Percentiles rank a stretch among this genome's conserved stretches.
These are phyloP conservation scores for Crithidia expoeki DNA, from an alignment of 208 protist genomes.

Conservation along the genomic window DNA sequence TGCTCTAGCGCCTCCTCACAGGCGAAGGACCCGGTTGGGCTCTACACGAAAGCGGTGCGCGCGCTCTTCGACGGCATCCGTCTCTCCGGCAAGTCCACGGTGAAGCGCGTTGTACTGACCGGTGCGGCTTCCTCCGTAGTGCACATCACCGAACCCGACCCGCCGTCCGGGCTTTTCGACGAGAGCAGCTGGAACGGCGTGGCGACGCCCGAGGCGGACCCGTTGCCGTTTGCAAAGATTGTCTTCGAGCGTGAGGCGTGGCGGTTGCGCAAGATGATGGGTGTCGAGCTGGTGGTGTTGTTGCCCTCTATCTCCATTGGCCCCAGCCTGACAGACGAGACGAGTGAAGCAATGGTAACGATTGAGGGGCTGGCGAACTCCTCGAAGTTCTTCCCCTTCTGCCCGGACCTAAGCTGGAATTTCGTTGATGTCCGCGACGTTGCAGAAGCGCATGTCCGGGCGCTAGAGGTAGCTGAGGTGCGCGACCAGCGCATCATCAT, in stretches of 20 bases:
- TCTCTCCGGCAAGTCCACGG: conserved; percentile 70
- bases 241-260: conserved; percentile 91
- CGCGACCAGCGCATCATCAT: conserved; percentile 88
- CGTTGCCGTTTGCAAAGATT: conserved; percentile 80
- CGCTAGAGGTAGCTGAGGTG: conserved; percentile 70
- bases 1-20: conserved; percentile 47
- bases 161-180: conserved; percentile 70
- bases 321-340: conserved; percentile 81
- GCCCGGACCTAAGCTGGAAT: conserved; percentile 88
- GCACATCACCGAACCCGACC: conserved; percentile 72
- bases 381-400: conserved; percentile 77
- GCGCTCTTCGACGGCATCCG: conserved; percentile 90
- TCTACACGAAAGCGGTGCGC: conserved; percentile 76
- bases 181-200: conserved; percentile 85
- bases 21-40: conserved; percentile 50
- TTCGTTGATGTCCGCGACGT: conserved; percentile 92
- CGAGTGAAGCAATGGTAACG: conserved; percentile 79
- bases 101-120: conserved; percentile 88
- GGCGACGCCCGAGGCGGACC: conserved; percentile 64
- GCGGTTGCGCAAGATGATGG: conserved; percentile 87
- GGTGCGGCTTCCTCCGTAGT: conserved; percentile 81
- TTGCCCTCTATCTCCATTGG: conserved; percentile 87
- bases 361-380: conserved; percentile 75
- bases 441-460: conserved; percentile 83
- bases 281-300: conserved; percentile 87